Evolutionary conservation across 2,329 filamentous ascomycete species (phyloP).

Genomic region (Monilinia polystroma): DNA sequence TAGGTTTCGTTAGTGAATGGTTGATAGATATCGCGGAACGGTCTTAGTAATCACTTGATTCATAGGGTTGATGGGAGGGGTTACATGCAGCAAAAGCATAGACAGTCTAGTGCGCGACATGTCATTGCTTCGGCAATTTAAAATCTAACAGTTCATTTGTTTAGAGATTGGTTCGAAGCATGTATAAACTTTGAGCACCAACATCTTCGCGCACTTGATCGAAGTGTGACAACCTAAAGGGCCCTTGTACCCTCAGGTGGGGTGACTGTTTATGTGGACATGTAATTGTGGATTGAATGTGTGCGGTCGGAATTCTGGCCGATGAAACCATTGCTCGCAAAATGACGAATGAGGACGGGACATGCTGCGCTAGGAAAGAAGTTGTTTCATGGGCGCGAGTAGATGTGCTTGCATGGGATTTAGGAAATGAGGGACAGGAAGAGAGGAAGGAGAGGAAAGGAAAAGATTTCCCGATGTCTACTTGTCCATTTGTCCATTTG

Average conservation of each 20-base stretch:
- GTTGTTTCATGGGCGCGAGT: not conserved
- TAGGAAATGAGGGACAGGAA: no score
- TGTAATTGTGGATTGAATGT: not conserved
- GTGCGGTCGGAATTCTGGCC: not conserved
- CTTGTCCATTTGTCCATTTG: not conserved
- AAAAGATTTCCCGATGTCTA: not conserved
- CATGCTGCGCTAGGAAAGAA: not conserved
- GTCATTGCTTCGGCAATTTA: not conserved
- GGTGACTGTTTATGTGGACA: not conserved
- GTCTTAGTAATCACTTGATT: not conserved
- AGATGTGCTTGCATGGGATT: not conserved
- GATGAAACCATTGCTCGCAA: conserved; percentile 7
- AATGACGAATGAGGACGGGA: not conserved
- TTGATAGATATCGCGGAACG: not conserved
- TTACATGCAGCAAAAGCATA: not conserved
- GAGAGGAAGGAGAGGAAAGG: not conserved
- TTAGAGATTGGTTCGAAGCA: not conserved
- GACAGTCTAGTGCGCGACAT: not conserved
- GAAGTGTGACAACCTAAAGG: not conserved
- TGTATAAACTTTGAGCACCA: not conserved
- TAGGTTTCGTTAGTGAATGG: not conserved
- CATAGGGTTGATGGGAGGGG: not conserved
- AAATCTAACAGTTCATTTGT: not conserved
- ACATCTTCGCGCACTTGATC: not conserved
- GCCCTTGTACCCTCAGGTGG: not conserved